Evolutionary conservation across 2,329 filamentous ascomycete species (phyloP), one percentile per base, ranked within the genome.

Genomic region (Hymenoscyphus occultus): DNA sequence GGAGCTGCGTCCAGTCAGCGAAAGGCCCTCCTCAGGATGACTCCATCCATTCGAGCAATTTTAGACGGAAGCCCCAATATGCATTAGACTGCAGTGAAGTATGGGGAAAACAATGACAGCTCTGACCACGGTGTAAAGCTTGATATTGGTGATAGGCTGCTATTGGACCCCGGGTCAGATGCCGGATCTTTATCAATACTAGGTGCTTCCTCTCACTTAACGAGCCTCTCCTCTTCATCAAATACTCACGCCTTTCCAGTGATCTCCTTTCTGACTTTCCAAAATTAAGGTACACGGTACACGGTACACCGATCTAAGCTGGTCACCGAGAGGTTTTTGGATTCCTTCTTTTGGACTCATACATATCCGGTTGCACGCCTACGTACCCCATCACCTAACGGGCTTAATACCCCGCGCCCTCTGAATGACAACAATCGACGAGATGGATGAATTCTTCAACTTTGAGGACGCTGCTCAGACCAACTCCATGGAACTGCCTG

Each of bases 391-490:
- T 13, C 14, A 22, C 16, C 32, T 16, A 14, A 28, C 28, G 54
- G 32, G 9, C 19, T 56, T 40, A 65, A n/a, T 51, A 22, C 45
- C 45, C 45, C n/a, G 45, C 73, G 73, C 73, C 73, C 69, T 75
- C 63, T 72, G 66, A 64, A 74, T 74, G 74, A 77, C 76, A 66
- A 77, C 77, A n/a, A 78, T 77, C 59, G 78, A 84, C 68, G 75
- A 77, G 1, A 78, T 81, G 69, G 86, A 89, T 63, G 83, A 88
- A 67, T 86, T 89, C 73, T 83, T 90, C 75, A 80, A 87, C 73
- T 88, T 86, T 84, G 84, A 86, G 70, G 77, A 81, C 65, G 79
- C 80, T 60, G 81, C 77, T 57, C 68, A 65, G 31, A 63, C 69
- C 42, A 35, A 28, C 35, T 39, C 57, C 22, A n/a, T 40, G 9